A percentile compares a stretch with the other conserved stretches of the same genome.
phyloP scores from a whole-genome alignment of 2,329 filamentous ascomycete genomes.

The Ceratocystis huliohia region DNA sequence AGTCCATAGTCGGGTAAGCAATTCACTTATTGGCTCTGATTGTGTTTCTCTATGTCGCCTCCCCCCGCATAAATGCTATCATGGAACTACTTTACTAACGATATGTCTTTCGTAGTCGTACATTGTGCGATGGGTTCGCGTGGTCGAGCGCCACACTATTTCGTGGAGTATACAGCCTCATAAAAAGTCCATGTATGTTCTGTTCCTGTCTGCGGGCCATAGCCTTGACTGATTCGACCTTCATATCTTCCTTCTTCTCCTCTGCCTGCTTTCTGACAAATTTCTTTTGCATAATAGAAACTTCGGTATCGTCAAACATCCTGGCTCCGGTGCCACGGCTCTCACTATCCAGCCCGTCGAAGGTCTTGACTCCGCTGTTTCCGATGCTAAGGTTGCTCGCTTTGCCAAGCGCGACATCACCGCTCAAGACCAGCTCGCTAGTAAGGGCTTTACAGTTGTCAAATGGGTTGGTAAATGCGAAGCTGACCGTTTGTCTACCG shows the following conservation, averaged over 20 bases:
- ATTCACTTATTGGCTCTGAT: not conserved
- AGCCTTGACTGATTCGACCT: conserved; percentile 21
- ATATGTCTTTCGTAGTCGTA: conserved; percentile 57
- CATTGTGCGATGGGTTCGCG: conserved; percentile 92
- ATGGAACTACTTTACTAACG: conserved; percentile 15
- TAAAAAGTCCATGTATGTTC: conserved; percentile 75
- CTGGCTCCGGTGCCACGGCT: conserved; percentile 52
- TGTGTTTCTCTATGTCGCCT: not conserved
- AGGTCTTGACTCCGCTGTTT: conserved; percentile 32
- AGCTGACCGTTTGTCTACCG: conserved; percentile 87
- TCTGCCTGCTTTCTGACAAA: not conserved
- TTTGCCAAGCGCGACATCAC: conserved; percentile 46
- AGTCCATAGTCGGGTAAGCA: conserved; percentile 81
- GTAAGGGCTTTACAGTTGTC: conserved; percentile 55
- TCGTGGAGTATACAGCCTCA: conserved; percentile 97
- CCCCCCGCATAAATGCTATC: not conserved
- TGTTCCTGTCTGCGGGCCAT: conserved; percentile 9
- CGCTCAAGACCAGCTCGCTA: conserved; percentile 50
- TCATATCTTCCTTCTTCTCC: not conserved
- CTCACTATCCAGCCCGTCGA: conserved; percentile 34
- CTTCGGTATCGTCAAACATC: conserved; percentile 96
- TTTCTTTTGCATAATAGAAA: conserved; percentile 43
- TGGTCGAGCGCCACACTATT: conserved; percentile 79
- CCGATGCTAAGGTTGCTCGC: conserved; percentile 36
- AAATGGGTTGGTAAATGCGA: conserved; percentile 93